Percentiles rank a stretch among this genome's conserved stretches.
Conservation (phyloP, 1,284 basidiomycete genomes). For the Papiliotrema fonsecae region DNA sequence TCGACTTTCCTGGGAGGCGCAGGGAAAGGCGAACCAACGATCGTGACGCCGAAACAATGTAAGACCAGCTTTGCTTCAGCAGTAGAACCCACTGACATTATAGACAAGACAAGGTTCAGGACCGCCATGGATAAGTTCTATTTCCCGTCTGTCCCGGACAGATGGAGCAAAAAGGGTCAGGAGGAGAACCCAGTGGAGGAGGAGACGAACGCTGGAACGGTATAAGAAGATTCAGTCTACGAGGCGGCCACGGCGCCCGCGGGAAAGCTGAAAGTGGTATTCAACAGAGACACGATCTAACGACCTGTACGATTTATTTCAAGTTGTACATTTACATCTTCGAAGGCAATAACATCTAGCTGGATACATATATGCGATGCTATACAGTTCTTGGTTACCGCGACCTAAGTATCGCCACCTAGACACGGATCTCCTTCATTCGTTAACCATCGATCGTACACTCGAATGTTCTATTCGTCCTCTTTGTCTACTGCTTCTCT, state of each 20-base stretch:
- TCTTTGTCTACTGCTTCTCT: constrained; percentile 39
- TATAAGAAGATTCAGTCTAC: no score
- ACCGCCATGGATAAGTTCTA: constrained; percentile 83
- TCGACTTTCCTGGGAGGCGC: constrained; percentile 74
- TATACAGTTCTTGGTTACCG: not conserved
- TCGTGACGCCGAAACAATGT: constrained; percentile 63
- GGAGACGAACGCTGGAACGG: constrained; percentile 11
- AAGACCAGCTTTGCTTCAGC: constrained; percentile 4
- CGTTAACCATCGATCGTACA: not conserved
- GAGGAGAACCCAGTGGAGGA: constrained; percentile 29
- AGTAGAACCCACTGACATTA: constrained; percentile 43
- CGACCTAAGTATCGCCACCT: not conserved
- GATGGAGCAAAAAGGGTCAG: constrained; percentile 38
- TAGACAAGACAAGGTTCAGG: constrained; percentile 78
- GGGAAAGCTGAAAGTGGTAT: no score
- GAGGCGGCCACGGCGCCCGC: no score
- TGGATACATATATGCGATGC: not conserved
- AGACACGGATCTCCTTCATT: not conserved
- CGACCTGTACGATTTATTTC: no score
- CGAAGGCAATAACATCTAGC: no score
- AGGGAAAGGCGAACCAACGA: constrained; percentile 81
- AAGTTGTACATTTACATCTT: no score
- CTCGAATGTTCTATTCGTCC: constrained; percentile 10
- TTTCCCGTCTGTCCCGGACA: constrained; percentile 54
- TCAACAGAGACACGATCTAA: no score